Evolutionary conservation across 495 filamentous ascomycete species (phyloP).

Genomic region (Penicillium daleae): DNA sequence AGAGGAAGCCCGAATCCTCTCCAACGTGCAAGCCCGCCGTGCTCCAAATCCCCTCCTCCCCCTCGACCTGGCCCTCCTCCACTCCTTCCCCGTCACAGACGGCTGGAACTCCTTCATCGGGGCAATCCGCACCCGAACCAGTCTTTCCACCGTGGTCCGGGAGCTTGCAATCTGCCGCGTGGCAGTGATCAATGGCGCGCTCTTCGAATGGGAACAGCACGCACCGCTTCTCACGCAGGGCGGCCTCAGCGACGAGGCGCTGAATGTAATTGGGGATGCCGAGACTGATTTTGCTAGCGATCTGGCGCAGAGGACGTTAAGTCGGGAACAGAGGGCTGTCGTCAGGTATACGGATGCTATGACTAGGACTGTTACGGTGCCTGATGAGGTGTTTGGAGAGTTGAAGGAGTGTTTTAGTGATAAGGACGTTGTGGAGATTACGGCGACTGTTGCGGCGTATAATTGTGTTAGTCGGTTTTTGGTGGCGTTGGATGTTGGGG

Average conservation of each 20-base stretch:
- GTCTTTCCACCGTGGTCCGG: conserved; percentile 59
- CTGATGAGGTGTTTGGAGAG: conserved; percentile 62
- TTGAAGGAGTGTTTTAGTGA: conserved; percentile 64
- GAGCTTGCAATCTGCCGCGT: conserved; percentile 78
- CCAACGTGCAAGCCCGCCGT: conserved; percentile 64
- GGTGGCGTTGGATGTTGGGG: conserved; percentile 79
- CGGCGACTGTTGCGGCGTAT: conserved; percentile 78
- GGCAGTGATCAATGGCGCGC: conserved; percentile 71
- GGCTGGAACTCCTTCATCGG: conserved; percentile 84
- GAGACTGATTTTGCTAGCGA: conserved; percentile 24
- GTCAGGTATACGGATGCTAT: conserved; percentile 76
- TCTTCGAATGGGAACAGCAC: conserved; percentile 82
- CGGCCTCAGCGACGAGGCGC: conserved; percentile 54
- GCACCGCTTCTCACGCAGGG: conserved; percentile 60
- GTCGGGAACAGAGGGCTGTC: conserved; percentile 63
- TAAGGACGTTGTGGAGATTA: conserved; percentile 76
- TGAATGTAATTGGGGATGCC: conserved; percentile 46
- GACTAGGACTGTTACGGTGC: conserved; percentile 66
- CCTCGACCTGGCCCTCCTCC: conserved; percentile 74
- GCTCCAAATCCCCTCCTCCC: conserved; percentile 65
- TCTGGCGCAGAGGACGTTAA: conserved; percentile 41
- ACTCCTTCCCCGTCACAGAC: conserved; percentile 71
- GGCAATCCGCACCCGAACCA: conserved; percentile 69
- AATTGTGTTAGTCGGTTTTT: conserved; percentile 87
- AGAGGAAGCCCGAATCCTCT: conserved; percentile 58